phyloP scores from a whole-genome alignment of 495 filamentous ascomycete species.

The Lasiosphaeria miniovina region DNA sequence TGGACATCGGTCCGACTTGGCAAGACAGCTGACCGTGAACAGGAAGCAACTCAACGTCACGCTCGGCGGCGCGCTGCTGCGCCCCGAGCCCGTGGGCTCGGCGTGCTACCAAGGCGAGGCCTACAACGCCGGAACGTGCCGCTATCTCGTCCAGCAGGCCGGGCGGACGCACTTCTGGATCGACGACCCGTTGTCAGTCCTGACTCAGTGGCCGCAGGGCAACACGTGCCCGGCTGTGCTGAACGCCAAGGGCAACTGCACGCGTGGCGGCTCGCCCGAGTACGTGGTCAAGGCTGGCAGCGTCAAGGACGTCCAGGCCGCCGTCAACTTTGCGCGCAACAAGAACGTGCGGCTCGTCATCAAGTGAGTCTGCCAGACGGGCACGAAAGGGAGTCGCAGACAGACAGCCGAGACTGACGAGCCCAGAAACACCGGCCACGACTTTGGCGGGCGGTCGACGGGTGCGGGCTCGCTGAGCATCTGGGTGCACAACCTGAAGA shows the following conservation, averaged over 20 bases:
- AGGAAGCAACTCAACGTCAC: conserved; percentile 38
- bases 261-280: conserved; percentile 53
- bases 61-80: conserved; percentile 45
- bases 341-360: conserved; percentile 56
- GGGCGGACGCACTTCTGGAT: conserved; percentile 19
- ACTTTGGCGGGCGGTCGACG: conserved; percentile 55
- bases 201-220: conserved; percentile 40
- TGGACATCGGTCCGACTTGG: neutral
- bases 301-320: conserved; percentile 54
- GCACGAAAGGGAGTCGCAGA: neutral
- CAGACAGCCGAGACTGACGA: conserved; percentile 27
- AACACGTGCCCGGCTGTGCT: conserved; percentile 33
- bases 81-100: conserved; percentile 48
- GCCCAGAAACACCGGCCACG: conserved; percentile 65
- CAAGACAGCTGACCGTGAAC: neutral
- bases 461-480: conserved; percentile 55
- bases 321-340: conserved; percentile 62
- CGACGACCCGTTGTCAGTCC: conserved; percentile 34
- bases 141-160: conserved; percentile 21
- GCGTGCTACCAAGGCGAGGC: conserved; percentile 50
- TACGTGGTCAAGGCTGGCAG: conserved; percentile 59
- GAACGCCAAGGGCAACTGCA: conserved; percentile 40
- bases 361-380: conserved; percentile 50
- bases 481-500: conserved; percentile 57
- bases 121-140: conserved; percentile 45